Evolutionary conservation across 1,139 yeast species (phyloP), one percentile per base, ranked within the genome.

Genomic region (Pichia sp.): DNA sequence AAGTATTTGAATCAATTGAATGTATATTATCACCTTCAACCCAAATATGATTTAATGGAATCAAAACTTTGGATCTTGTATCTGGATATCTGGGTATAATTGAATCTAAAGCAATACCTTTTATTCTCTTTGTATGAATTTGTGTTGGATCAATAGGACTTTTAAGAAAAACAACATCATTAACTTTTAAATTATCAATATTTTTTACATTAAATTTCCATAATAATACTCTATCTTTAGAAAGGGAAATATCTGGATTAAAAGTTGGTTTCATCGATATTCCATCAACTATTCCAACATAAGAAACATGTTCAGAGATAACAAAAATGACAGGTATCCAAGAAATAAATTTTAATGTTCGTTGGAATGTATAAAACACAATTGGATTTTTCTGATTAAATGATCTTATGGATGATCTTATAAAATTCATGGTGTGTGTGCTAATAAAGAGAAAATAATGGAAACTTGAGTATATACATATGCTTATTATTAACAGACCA

Each of bases 1-100:
- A 89, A 8, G 74, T 75, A 63, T 88, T 88, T 44, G 92, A 82
- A 66, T 89, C 97, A 4, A 88, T 69, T 1, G 95, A 84, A 60
- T 87, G 96, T 7, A 56, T 46, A 72, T 88, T 89, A 63, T 90
- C 97, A 3, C 97, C 97, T 65, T 90, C 97, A 0, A 89, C 89
- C 97, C 97, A 90, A 10, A 87, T 59, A 63, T 90, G 97, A 59
- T 82, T 84, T 49, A 86, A 67, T 4, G 96, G 96, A 2, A 90
- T 69, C 30, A 68, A 67, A 7, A 83, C 81, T 40, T 71, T 69
- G 2, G 73, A 68, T 59, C 80, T 76, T 1, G 95, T 92, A 61
- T 85, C 87, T 26, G 81, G 81, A 33, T 75, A 68, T 49, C 83
- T 71, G 1, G 95, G 80, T 29, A 66, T 60, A 0, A 89, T 50